Evolutionary conservation across 257 asterid species (phyloP).

Genomic region (Ocimum tenuiflorum): DNA sequence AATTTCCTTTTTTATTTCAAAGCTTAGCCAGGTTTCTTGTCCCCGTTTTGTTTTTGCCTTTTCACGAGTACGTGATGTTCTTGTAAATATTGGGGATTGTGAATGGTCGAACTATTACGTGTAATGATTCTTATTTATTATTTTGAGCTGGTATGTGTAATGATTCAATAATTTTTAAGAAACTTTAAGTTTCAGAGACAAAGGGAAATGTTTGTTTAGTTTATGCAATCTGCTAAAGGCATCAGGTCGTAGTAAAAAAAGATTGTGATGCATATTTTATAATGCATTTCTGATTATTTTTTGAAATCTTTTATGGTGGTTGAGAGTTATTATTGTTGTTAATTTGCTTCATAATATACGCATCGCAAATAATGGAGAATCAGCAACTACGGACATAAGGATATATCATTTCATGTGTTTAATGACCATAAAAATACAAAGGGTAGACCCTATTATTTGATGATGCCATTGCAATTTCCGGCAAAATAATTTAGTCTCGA

Average conservation of each 20-base stretch:
- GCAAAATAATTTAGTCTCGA: constrained; percentile 11
- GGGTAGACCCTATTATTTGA: constrained; percentile 16
- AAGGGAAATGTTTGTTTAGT: neutral
- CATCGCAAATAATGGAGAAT: neutral
- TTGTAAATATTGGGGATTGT: neutral
- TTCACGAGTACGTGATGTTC: neutral
- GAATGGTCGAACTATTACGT: too few species aligned
- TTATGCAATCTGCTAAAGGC: neutral
- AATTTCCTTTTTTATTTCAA: neutral
- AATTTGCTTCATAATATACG: neutral
- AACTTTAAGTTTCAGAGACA: neutral
- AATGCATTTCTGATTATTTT: neutral
- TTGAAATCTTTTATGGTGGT: too few species aligned
- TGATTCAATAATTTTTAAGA: neutral
- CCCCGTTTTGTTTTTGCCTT: neutral
- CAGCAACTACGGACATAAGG: neutral
- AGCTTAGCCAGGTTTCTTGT: neutral
- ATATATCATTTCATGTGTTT: neutral
- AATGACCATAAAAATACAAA: constrained; percentile 16
- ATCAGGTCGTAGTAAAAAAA: neutral
- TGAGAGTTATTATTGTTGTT: too few species aligned
- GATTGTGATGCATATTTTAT: neutral
- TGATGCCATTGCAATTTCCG: neutral
- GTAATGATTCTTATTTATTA: too few species aligned
- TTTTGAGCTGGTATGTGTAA: too few species aligned